Evolutionary conservation across 352 stramenopile genomes (phyloP).

Genomic region (Elongisporangium prolatum): DNA sequence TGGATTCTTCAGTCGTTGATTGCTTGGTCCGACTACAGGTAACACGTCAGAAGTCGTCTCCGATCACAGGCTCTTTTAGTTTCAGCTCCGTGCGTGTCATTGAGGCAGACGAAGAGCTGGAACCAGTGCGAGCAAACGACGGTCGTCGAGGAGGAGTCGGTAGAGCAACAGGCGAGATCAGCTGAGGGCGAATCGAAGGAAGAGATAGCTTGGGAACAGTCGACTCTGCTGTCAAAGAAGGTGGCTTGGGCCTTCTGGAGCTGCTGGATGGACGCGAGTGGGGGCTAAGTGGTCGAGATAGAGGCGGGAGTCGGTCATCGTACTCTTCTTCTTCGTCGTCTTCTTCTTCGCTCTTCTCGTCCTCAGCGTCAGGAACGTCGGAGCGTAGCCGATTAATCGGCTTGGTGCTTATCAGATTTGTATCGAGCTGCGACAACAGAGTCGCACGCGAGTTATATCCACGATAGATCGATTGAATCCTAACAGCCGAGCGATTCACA

Average conservation of each 20-base stretch:
- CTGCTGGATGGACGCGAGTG: constrained; percentile 12
- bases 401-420: constrained; percentile 15
- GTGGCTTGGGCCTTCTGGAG: background rate
- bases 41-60: constrained; percentile 33
- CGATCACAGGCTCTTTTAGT: constrained; percentile 49
- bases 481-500: constrained; percentile 53
- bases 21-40: too few species aligned
- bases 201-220: constrained; percentile 5
- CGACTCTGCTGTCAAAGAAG: background rate
- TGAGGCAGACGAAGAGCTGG: background rate
- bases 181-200: constrained; percentile 11
- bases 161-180: background rate
- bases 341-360: constrained; percentile 12
- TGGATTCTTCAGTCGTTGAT: too few species aligned
- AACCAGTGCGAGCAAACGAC: background rate
- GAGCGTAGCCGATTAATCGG: constrained; percentile 6
- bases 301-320: constrained; percentile 15
- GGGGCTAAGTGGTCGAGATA: background rate
- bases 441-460: constrained; percentile 53
- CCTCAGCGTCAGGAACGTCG: background rate
- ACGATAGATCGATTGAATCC: constrained; percentile 66
- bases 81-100: constrained; percentile 53
- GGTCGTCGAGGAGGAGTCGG: background rate
- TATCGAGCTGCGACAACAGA: constrained; percentile 33
- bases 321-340: constrained; percentile 13